Conservation (phyloP, 495 filamentous ascomycete species). For the Saxophila tyrrhenica region DNA sequence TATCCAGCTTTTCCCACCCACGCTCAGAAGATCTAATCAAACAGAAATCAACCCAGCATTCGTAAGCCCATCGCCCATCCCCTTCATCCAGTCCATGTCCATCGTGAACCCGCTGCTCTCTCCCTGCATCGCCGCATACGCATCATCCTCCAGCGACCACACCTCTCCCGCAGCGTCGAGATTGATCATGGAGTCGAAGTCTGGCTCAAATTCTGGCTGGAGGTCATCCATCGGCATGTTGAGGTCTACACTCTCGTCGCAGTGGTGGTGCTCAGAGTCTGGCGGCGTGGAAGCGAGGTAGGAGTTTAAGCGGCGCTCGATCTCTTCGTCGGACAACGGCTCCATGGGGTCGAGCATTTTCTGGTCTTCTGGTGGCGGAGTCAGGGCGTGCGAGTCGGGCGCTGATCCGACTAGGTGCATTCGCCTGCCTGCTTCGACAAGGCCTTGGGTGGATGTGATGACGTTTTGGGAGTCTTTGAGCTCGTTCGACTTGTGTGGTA, state of each 20-base stretch:
- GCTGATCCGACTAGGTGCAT: constrained; percentile 18
- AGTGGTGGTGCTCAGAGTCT: constrained; percentile 22
- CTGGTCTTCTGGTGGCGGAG: constrained; percentile 29
- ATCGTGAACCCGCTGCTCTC: constrained; percentile 28
- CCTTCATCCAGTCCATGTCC: constrained; percentile 32
- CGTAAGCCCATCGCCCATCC: constrained; percentile 18
- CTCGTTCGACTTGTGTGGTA: constrained; percentile 16
- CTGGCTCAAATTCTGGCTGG: constrained; percentile 26
- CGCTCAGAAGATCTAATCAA: no score
- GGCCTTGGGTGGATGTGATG: constrained; percentile 26
- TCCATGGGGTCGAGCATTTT: neutral
- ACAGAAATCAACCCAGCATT: neutral
- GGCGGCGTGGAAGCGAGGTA: constrained; percentile 34
- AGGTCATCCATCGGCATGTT: constrained; percentile 1
- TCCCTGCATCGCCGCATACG: constrained; percentile 25
- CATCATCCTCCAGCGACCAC: constrained; percentile 17
- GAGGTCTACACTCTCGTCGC: neutral
- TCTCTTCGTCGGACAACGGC: constrained; percentile 26
- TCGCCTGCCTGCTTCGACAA: constrained; percentile 29
- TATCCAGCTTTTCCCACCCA: no score
- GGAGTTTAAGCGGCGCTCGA: constrained; percentile 26
- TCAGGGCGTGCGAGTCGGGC: constrained; percentile 21
- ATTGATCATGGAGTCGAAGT: constrained; percentile 28
- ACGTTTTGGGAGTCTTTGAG: constrained; percentile 16
- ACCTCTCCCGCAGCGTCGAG: constrained; percentile 21